These are phyloP conservation scores for Russula brevipes DNA, from an alignment of 768 basidiomycete species.

Conservation along the genomic window DNA sequence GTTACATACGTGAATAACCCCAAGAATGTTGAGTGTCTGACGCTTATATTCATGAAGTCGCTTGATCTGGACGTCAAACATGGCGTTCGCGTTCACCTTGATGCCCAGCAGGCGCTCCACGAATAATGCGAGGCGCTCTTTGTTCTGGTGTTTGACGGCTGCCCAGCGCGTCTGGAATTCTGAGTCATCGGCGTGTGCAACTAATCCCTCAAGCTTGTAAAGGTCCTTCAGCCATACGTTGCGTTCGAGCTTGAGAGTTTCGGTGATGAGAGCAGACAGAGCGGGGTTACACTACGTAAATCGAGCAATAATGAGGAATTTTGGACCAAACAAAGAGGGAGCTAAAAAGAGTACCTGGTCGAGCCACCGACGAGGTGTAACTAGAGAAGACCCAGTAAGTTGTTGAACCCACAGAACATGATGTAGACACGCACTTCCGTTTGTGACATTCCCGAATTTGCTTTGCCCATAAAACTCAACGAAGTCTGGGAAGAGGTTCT, in stretches of 20 bases:
- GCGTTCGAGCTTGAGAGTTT: conserved; percentile 70
- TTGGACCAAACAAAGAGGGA: background rate
- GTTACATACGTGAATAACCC: conserved; percentile 69
- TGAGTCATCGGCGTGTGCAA: conserved; percentile 65
- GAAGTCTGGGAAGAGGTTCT: conserved; percentile 84
- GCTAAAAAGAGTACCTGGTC: conserved; percentile 49
- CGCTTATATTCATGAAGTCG: conserved; percentile 94
- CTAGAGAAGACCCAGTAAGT: conserved; percentile 33
- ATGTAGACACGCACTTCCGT: conserved; percentile 57
- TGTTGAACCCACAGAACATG: background rate
- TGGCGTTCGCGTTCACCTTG: conserved; percentile 63
- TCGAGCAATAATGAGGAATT: conserved; percentile 27
- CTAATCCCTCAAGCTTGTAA: conserved; percentile 67
- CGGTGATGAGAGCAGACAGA: conserved; percentile 78
- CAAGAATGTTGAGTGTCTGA: conserved; percentile 91
- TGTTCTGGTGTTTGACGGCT: conserved; percentile 84
- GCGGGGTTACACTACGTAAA: conserved; percentile 69
- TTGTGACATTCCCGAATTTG: conserved; percentile 93
- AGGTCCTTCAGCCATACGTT: conserved; percentile 83
- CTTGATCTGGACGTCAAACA: conserved; percentile 94
- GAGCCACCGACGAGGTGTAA: conserved; percentile 92
- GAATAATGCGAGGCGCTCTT: conserved; percentile 76
- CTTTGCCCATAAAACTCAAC: conserved; percentile 87
- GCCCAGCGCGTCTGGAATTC: conserved; percentile 77
- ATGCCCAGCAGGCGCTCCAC: conserved; percentile 69